These are phyloP conservation scores for Trichoderma orchidacearum DNA, from an alignment of 495 filamentous ascomycete species.

Conservation along the genomic window DNA sequence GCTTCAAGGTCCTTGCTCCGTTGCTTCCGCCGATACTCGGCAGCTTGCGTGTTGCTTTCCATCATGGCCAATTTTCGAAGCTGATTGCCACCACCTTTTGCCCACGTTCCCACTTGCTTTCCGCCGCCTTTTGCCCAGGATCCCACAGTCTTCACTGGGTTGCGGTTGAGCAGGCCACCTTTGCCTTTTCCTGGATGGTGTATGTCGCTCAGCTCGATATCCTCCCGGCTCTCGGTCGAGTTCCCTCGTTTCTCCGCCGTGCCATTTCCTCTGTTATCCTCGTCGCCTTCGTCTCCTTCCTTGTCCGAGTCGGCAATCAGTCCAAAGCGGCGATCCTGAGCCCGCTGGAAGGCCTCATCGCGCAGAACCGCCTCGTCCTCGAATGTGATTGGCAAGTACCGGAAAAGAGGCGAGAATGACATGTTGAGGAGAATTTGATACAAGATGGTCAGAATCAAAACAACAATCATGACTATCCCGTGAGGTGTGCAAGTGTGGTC, in stretches of 20 bases:
- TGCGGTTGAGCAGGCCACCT: constrained; percentile 11
- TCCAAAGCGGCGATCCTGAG: constrained; percentile 50
- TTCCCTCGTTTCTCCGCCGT: neutral
- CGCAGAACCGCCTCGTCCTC: constrained; percentile 87
- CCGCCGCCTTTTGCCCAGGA: constrained; percentile 25
- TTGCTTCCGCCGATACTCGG: constrained; percentile 24
- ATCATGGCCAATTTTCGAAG: constrained; percentile 27
- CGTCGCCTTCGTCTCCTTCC: constrained; percentile 10
- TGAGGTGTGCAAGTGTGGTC: constrained; percentile 59
- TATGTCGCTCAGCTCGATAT: constrained; percentile 49
- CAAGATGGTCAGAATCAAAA: constrained; percentile 52
- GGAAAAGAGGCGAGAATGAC: constrained; percentile 77
- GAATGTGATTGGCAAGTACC: constrained; percentile 85
- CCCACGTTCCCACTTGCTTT: constrained; percentile 34
- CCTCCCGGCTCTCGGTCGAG: constrained; percentile 13
- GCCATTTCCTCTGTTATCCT: neutral
- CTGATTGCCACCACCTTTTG: constrained; percentile 24
- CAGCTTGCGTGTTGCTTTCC: constrained; percentile 20
- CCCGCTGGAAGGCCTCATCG: constrained; percentile 75
- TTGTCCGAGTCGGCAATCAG: constrained; percentile 36
- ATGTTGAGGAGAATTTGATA: constrained; percentile 74
- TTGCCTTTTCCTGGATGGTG: constrained; percentile 8
- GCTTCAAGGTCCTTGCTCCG: constrained; percentile 45
- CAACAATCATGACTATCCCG: constrained; percentile 79
- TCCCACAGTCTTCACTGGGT: constrained; percentile 31